Percentiles rank a stretch among this genome's conserved stretches.
Conservation (phyloP, 2,329 filamentous ascomycete species). For the Fusarium sterilihyphosum region DNA sequence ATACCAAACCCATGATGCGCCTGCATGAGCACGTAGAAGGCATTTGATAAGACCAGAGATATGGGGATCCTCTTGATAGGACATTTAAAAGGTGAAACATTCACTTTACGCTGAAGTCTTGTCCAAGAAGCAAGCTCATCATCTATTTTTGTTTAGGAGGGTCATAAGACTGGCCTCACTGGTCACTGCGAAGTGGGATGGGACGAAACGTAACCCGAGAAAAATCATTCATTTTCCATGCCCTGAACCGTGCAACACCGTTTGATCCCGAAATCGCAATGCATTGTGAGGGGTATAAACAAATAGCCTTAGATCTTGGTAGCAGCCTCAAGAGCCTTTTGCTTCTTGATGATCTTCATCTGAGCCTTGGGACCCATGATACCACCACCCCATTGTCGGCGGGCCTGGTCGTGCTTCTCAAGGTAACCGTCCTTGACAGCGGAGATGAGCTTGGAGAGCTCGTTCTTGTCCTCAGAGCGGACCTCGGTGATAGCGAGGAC, state of each 20-base stretch:
- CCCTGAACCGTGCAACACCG: slow-evolving; percentile 55
- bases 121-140: slow-evolving; percentile 44
- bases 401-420: slow-evolving; percentile 91
- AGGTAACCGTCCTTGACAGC: slow-evolving; percentile 98
- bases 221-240: slow-evolving; percentile 56
- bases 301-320: slow-evolving; percentile 88
- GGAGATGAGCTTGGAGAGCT: slow-evolving; percentile 95
- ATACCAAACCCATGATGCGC: not conserved
- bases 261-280: slow-evolving; percentile 53
- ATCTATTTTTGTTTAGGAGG: slow-evolving; percentile 53
- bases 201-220: slow-evolving; percentile 48
- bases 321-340: slow-evolving; percentile 91
- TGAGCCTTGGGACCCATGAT: slow-evolving; percentile 98
- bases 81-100: not conserved
- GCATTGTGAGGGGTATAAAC: slow-evolving; percentile 52
- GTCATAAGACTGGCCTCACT: slow-evolving; percentile 38
- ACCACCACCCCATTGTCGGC: slow-evolving; percentile 98
- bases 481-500: slow-evolving; percentile 97
- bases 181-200: slow-evolving; percentile 43
- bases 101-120: slow-evolving; percentile 24
- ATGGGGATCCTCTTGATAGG: not conserved
- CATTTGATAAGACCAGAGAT: not conserved
- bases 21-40: not conserved
- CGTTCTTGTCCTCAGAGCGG: slow-evolving; percentile 96
- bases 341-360: slow-evolving; percentile 81